phyloP scores from a whole-genome alignment of 148 eudicot species.

The Rhododendron molle region DNA sequence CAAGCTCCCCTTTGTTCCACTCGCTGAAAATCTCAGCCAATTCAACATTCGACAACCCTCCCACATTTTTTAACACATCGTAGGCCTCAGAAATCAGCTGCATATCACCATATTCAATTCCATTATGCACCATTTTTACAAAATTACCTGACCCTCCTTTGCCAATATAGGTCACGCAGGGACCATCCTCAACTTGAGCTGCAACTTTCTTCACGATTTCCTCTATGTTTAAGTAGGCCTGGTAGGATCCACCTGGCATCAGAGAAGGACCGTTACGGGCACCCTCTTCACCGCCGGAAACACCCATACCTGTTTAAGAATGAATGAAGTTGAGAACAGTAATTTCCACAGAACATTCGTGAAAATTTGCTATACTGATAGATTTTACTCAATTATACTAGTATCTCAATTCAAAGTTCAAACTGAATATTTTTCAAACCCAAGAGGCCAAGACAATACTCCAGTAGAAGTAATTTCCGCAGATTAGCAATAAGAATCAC shows the following conservation, averaged over 20 bases:
- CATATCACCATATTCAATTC: constrained; percentile 96
- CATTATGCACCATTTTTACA: constrained; percentile 86
- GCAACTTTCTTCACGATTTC: constrained; percentile 83
- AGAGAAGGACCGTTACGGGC: constrained; percentile 80
- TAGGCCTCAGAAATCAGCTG: constrained; percentile 89
- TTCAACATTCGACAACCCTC: constrained; percentile 85
- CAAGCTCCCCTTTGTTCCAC: constrained; percentile 91
- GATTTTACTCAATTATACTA: too few relatives aligned
- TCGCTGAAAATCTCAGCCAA: constrained; percentile 66
- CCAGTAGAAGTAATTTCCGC: too few relatives aligned
- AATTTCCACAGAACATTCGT: too few relatives aligned
- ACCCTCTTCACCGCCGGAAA: constrained; percentile 96
- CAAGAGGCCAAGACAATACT: too few relatives aligned
- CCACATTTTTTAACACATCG: constrained; percentile 75
- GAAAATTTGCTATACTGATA: too few relatives aligned
- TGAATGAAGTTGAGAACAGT: neutral
- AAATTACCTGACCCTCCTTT: constrained; percentile 87
- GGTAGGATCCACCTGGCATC: constrained; percentile 91
- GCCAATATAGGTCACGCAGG: constrained; percentile 87
- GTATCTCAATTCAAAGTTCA: too few relatives aligned
- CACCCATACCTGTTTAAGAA: constrained; percentile 52
- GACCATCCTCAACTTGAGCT: constrained; percentile 92
- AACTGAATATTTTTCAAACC: too few relatives aligned
- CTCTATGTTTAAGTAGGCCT: constrained; percentile 80
- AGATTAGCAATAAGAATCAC: too few relatives aligned